Evolutionary conservation across 768 basidiomycete species (phyloP), one percentile per base, ranked within the genome.

Genomic region (Ramaria rubella): DNA sequence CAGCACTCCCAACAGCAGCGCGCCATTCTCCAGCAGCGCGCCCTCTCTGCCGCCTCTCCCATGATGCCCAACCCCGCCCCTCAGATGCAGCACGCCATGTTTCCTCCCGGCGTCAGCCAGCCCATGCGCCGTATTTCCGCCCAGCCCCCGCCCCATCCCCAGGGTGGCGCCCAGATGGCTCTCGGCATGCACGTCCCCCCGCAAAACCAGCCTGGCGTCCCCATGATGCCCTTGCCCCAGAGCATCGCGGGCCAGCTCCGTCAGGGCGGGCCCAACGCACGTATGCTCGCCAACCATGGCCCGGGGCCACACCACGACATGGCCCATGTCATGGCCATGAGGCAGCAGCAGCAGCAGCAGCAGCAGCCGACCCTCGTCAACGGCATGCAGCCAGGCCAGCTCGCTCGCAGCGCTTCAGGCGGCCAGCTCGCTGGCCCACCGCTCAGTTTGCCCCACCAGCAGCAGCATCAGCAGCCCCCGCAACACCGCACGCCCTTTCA

Each of bases 1-100:
- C 79, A 85, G 57, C 79, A 85, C 64, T 77, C 76, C n/a, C 69
- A 83, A n/a, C 84, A 83, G 21, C 84, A 86, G 68, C 77, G 81
- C 4, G 49, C 48, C 24, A 57, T 77, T 57, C 76, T 72, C 61
- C 75, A 78, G 59, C 68, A 62, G 14, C 69, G 54, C 67, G 30
- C 30, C 8, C 30, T 36, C 62, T 8, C n/a, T 17, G 34, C 23
- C 6, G 33, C 21, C 14, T 31, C 29, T 6, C 66, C 49, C 68
- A 60, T 27, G 75, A 74, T 63, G 63, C 63, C 2, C 30, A 57
- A 31, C 19, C 34, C 42, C 14, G 23, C 30, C 66, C 63, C 49
- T 7, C 33, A 21, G 21, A 36, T 36, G 30, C 49, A 51, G 17
- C 30, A 15, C 14, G 21, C 19, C 6, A 51, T 51, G 49, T 48